A percentile compares a stretch with the other conserved stretches of the same genome.
These are phyloP conservation scores for Metschnikowia koreensis DNA, from an alignment of 805 yeast genomes.

Conservation along the genomic window DNA sequence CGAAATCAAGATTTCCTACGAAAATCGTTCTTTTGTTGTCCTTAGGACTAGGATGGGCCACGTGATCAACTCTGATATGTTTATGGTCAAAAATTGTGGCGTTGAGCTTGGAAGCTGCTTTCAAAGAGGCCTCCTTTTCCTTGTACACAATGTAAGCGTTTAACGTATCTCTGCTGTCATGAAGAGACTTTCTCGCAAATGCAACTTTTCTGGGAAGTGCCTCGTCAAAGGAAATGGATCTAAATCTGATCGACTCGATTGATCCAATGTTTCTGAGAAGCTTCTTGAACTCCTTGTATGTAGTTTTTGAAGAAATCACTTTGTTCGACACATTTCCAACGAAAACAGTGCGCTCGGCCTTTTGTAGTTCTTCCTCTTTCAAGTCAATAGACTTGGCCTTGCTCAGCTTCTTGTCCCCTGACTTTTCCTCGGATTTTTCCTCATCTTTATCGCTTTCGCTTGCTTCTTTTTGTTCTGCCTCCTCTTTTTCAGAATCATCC, in stretches of 20 bases:
- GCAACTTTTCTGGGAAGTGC: conserved; percentile 91
- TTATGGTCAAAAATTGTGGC: conserved; percentile 64
- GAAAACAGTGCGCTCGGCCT: conserved; percentile 82
- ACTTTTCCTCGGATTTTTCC: conserved; percentile 22
- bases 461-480: conserved; percentile 6
- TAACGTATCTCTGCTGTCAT: conserved; percentile 72
- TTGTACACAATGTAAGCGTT: conserved; percentile 87
- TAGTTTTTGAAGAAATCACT: conserved; percentile 62
- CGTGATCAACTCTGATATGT: conserved; percentile 88
- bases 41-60: conserved; percentile 85
- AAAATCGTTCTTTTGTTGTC: conserved; percentile 83
- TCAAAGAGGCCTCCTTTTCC: conserved; percentile 47
- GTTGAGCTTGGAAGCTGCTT: conserved; percentile 53
- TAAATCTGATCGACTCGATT: conserved; percentile 77
- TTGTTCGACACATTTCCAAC: conserved; percentile 77
- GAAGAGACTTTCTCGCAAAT: conserved; percentile 73
- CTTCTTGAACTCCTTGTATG: conserved; percentile 62
- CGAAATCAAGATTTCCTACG: conserved; percentile 92
- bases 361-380: conserved; percentile 69
- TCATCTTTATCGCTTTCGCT: conserved; percentile 34
- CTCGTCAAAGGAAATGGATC: conserved; percentile 88
- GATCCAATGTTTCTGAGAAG: conserved; percentile 53
- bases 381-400: conserved; percentile 54
- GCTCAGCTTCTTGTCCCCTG: conserved; percentile 17
- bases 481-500: conserved; percentile 42